Evolutionary conservation across 257 asterid genomes (phyloP), one percentile per base, ranked within the genome.

Genomic region (Prunella vulgaris): DNA sequence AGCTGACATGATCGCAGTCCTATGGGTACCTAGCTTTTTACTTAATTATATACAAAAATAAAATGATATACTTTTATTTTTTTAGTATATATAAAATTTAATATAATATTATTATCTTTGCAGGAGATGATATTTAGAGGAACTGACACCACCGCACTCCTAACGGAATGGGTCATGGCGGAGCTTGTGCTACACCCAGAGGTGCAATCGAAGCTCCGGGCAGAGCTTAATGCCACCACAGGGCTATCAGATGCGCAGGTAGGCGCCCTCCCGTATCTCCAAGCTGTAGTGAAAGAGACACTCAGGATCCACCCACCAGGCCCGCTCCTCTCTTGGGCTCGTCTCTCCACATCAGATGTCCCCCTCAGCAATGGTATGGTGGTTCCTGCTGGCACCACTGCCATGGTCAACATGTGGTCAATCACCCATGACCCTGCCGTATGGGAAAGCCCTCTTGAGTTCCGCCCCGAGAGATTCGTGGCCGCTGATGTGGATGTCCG

Each of bases 1-100:
- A 25, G 95, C 84, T 27, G 97, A 93, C 5, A 85, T 88, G 93
- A 76, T 90, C 70, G 92, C 98, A 1, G 88, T 93, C 51, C 72
- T 93, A 32, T 90, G 97, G 97, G 98, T 93, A 6, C 0, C n/a
- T n/a, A n/a, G n/a, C 21, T 3, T 32, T 4, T 51, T 32, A 5
- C 7, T 32, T 7, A 30, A 32, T 32, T 32, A n/a, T n/a, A n/a
- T n/a, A n/a, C n/a, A n/a, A n/a, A n/a, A n/a, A n/a, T n/a, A n/a
- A n/a, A n/a, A n/a, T n/a, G n/a, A n/a, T n/a, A n/a, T n/a, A n/a
- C n/a, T n/a, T n/a, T n/a, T n/a, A n/a, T n/a, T n/a, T n/a, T n/a
- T n/a, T n/a, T n/a, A n/a, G n/a, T n/a, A n/a, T n/a, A n/a, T n/a
- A n/a, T n/a, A n/a, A n/a, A n/a, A n/a, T n/a, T n/a, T n/a, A n/a